Conservation (phyloP, 179 eudicot genomes). For the Gypsophila paniculata region DNA sequence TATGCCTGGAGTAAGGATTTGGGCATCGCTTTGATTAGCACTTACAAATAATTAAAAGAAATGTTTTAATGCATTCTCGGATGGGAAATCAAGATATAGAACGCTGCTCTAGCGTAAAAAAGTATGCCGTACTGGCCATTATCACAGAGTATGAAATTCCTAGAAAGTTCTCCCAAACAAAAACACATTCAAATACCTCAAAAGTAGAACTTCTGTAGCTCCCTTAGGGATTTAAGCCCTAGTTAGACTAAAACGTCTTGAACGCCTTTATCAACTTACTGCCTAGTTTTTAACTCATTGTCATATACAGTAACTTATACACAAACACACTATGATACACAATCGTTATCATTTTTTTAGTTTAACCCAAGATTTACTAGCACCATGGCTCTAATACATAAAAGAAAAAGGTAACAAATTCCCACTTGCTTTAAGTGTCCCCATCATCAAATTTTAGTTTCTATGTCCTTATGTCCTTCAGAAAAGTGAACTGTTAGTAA, state of each 20-base stretch:
- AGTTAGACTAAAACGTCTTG: neutral
- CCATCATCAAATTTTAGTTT: no score
- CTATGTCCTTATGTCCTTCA: no score
- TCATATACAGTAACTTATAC: no score
- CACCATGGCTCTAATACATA: neutral
- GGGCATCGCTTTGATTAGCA: neutral
- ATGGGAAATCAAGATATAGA: neutral
- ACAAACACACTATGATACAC: neutral
- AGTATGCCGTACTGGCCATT: neutral
- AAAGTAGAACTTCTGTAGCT: neutral
- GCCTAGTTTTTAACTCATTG: no score
- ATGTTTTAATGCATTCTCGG: neutral
- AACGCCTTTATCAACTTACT: neutral
- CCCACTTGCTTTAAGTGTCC: no score
- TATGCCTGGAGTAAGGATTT: no score
- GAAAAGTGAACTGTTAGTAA: no score
- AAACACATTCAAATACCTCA: neutral
- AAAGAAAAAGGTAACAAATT: neutral
- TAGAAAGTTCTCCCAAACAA: neutral
- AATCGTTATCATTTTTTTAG: neutral
- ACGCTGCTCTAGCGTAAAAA: no score
- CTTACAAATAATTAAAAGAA: neutral
- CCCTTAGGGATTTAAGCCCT: neutral
- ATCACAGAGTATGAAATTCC: neutral
- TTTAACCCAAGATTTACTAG: neutral